Conservation (phyloP, 768 basidiomycete genomes). For the Sutorius australiensis region DNA sequence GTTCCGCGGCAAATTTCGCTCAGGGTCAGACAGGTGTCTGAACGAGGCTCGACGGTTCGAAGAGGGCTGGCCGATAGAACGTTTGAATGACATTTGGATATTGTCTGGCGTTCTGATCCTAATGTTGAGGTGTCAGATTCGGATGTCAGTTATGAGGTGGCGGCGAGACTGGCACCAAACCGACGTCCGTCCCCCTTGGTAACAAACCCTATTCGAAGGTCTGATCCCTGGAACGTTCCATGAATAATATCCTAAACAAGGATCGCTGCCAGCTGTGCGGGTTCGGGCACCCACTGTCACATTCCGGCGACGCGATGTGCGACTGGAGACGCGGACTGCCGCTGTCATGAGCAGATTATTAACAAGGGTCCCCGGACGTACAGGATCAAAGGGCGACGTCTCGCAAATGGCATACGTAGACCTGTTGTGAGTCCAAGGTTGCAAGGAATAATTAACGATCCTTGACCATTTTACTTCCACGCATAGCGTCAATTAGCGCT, state of each 20-base stretch:
- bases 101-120: background rate
- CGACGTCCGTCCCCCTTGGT: background rate
- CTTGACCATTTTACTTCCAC: too few species aligned
- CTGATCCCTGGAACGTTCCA: background rate
- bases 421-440: background rate
- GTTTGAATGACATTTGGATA: background rate
- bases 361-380: background rate
- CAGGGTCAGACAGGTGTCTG: too few species aligned
- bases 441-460: background rate
- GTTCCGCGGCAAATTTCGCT: background rate
- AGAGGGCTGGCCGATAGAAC: background rate
- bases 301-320: background rate
- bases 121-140: background rate
- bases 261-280: background rate
- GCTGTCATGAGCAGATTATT: background rate
- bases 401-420: background rate
- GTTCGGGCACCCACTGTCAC: background rate
- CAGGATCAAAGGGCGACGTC: background rate
- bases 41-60: background rate
- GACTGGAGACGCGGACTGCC: background rate
- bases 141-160: background rate
- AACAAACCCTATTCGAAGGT: background rate
- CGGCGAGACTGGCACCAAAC: background rate
- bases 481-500: background rate
- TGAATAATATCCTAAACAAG: background rate